Evolutionary conservation across 371 early-diverging fungal species (phyloP), one percentile per base, ranked within the genome.

Genomic region (Zopfochytrium polystomum): DNA sequence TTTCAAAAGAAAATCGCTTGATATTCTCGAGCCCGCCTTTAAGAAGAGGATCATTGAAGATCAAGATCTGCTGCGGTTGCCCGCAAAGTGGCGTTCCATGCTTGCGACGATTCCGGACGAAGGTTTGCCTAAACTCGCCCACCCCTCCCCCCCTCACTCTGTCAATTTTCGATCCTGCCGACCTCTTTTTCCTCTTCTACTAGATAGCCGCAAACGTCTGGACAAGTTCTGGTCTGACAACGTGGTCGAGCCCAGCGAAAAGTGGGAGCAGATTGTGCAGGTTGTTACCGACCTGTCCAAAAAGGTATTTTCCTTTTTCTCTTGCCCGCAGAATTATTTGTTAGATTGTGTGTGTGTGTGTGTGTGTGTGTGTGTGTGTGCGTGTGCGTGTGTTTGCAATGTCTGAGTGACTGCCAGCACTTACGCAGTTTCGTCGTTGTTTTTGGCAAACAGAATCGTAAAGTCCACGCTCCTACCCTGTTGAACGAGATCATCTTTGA

Each of bases 401-500:
- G n/a, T n/a, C n/a, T n/a, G n/a, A n/a, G n/a, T n/a, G n/a, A n/a
- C n/a, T n/a, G n/a, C n/a, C n/a, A n/a, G n/a, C n/a, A n/a, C n/a
- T n/a, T n/a, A n/a, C n/a, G n/a, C n/a, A n/a, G n/a, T n/a, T n/a
- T n/a, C n/a, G n/a, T n/a, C n/a, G n/a, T n/a, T n/a, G n/a, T n/a
- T n/a, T n/a, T n/a, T n/a, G n/a, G n/a, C n/a, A n/a, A n/a, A n/a
- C n/a, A n/a, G n/a, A n/a, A n/a, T n/a, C n/a, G n/a, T n/a, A n/a
- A n/a, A n/a, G n/a, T n/a, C n/a, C 3, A 62, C 55, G 25, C 61
- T 67, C 38, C 62, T 80, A 20, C 34, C 35, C 35, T 60, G 33
- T 31, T 72, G 25, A 80, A 85, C 20, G 94, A 93, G 49, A 85
- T 93, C 58, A 76, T 87, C 55, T 87, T 97, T 62, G 93, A 92